These are phyloP conservation scores for Chaetomium strumarium DNA, from an alignment of 2,329 filamentous ascomycete genomes.

Conservation along the genomic window DNA sequence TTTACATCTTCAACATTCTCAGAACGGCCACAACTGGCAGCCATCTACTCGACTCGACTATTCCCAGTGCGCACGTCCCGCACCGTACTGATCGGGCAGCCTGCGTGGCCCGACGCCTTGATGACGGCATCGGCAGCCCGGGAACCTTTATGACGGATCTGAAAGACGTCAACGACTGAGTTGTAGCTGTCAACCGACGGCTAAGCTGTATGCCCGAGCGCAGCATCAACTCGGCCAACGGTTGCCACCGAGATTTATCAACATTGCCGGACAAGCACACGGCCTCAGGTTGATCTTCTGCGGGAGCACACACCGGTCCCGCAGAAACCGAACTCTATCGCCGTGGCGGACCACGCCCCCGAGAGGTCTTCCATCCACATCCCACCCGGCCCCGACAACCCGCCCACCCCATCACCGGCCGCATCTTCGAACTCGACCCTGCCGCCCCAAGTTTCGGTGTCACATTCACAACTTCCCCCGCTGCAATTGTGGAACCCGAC, in stretches of 20 bases:
- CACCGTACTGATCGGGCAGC: background rate
- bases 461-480: slow-evolving; percentile 19
- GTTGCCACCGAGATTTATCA: background rate
- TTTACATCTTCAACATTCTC: too few species aligned
- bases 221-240: background rate
- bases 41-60: too few species aligned
- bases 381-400: slow-evolving; percentile 63
- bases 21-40: too few species aligned
- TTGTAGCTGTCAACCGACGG: slow-evolving; percentile 1
- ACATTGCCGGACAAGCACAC: background rate
- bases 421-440: slow-evolving; percentile 42
- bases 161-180: slow-evolving; percentile 7
- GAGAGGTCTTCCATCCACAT: slow-evolving; percentile 41
- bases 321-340: slow-evolving; percentile 46
- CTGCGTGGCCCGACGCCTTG: background rate
- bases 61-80: background rate
- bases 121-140: slow-evolving; percentile 12
- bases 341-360: slow-evolving; percentile 67
- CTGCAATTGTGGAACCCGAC: slow-evolving; percentile 20
- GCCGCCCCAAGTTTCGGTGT: slow-evolving; percentile 33
- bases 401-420: slow-evolving; percentile 51
- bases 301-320: slow-evolving; percentile 28
- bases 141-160: background rate
- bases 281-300: slow-evolving; percentile 13
- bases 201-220: background rate